phyloP scores from a whole-genome alignment of 2,329 filamentous ascomycete genomes.

The Pestalotiopsis sp. region DNA sequence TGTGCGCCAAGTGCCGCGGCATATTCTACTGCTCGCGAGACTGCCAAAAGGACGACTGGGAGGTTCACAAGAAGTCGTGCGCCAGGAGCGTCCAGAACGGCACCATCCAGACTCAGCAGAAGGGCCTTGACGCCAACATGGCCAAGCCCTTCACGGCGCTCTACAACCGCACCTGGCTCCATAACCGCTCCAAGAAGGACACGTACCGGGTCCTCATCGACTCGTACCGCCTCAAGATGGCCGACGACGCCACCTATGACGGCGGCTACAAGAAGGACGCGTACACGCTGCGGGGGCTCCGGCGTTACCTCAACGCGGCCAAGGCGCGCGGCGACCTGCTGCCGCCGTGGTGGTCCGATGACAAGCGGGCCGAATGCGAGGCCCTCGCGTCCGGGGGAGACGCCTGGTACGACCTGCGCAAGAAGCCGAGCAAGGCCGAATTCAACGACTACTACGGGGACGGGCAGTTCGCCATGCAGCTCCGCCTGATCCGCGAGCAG shows the following conservation, averaged over 20 bases:
- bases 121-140: conserved; percentile 31
- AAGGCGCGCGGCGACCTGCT: conserved; percentile 33
- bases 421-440: conserved; percentile 33
- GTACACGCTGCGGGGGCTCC: conserved; percentile 35
- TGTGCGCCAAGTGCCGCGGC: conserved; percentile 19
- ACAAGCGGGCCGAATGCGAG: conserved; percentile 42
- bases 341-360: conserved; percentile 46
- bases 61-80: conserved; percentile 22
- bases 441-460: conserved; percentile 47
- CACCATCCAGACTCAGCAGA: conserved; percentile 14
- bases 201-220: conserved; percentile 50
- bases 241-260: conserved; percentile 34
- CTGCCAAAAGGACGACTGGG: conserved; percentile 24
- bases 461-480: conserved; percentile 47
- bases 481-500: conserved; percentile 49
- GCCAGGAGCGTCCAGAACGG: conserved; percentile 10
- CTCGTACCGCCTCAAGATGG: conserved; percentile 47
- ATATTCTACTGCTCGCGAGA: conserved; percentile 22
- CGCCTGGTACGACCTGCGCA: conserved; percentile 32
- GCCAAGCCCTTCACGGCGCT: conserved; percentile 43
- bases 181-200: conserved; percentile 44
- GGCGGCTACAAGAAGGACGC: conserved; percentile 26
- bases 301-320: conserved; percentile 35
- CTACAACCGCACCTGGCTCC: conserved; percentile 41
- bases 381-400: conserved; percentile 29